phyloP scores from a whole-genome alignment of 2,329 filamentous ascomycete species.

The Cladosporium sp. region DNA sequence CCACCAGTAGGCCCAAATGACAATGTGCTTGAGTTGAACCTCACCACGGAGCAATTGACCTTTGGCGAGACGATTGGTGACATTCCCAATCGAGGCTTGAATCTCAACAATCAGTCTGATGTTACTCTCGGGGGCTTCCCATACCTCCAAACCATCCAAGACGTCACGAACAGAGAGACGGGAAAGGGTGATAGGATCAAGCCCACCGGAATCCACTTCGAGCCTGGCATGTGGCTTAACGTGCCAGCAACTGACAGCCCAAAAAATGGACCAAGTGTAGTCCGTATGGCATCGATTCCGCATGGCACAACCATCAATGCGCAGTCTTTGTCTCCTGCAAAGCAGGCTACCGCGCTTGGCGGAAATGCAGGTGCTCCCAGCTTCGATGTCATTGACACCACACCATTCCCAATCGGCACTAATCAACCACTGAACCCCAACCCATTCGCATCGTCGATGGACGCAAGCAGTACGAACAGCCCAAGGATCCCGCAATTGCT shows the following conservation, averaged over 20 bases:
- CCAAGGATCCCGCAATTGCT: constrained; percentile 9
- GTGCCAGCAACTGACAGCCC: constrained; percentile 36
- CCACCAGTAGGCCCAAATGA: constrained; percentile 26
- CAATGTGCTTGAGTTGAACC: constrained; percentile 44
- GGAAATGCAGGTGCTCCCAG: background rate
- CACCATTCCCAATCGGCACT: constrained; percentile 8
- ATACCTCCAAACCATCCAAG: constrained; percentile 42
- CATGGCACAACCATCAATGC: constrained; percentile 50
- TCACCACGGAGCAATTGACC: constrained; percentile 41
- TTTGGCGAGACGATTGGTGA: constrained; percentile 40
- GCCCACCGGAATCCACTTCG: constrained; percentile 44
- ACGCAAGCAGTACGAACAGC: constrained; percentile 1
- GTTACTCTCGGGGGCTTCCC: constrained; percentile 42
- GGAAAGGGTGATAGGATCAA: constrained; percentile 29
- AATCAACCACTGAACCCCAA: background rate
- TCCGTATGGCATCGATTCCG: constrained; percentile 48
- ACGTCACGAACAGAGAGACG: constrained; percentile 36
- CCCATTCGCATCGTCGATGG: background rate
- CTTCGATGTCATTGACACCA: background rate
- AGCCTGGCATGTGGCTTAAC: constrained; percentile 46
- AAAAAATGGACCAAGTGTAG: constrained; percentile 29
- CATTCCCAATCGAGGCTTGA: constrained; percentile 43
- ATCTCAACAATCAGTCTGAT: constrained; percentile 36
- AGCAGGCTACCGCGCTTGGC: constrained; percentile 1
- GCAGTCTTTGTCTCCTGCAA: constrained; percentile 33